Evolutionary conservation across 805 yeast species (phyloP).

Genomic region (Saturnispora silvae): DNA sequence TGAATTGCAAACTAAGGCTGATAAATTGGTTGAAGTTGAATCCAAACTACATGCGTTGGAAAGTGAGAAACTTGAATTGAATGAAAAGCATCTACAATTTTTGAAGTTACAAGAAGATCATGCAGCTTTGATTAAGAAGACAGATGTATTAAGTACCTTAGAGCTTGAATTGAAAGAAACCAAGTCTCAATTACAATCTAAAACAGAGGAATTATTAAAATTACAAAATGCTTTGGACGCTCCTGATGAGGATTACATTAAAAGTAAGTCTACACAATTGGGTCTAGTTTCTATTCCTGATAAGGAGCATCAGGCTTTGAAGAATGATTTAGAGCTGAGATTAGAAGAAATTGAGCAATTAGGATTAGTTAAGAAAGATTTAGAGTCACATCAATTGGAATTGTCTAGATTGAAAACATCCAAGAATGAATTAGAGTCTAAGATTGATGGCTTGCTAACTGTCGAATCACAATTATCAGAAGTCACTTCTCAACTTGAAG

Average conservation of each 20-base stretch:
- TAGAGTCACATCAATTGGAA: neutral
- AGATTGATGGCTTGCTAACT: constrained; percentile 1
- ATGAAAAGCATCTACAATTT: constrained; percentile 5
- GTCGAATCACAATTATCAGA: neutral
- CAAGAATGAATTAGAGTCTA: constrained; percentile 1
- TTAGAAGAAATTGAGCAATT: constrained; percentile 6
- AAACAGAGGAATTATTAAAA: constrained; percentile 4
- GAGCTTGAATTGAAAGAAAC: constrained; percentile 4
- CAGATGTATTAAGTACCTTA: neutral
- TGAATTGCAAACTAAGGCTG: constrained; percentile 3
- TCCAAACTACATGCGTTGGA: constrained; percentile 4
- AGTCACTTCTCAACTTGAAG: neutral
- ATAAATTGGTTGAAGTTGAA: constrained; percentile 6
- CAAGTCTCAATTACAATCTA: neutral
- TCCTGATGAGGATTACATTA: constrained; percentile 19
- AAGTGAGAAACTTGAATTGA: constrained; percentile 6
- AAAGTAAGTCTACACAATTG: constrained; percentile 10
- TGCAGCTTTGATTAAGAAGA: constrained; percentile 2
- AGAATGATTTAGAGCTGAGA: constrained; percentile 1
- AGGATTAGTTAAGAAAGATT: constrained; percentile 2
- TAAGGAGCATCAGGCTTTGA: constrained; percentile 12
- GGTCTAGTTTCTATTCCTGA: constrained; percentile 17
- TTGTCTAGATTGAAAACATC: neutral
- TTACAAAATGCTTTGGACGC: constrained; percentile 3
- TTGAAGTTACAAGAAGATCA: constrained; percentile 2